phyloP scores from a whole-genome alignment of 2,329 filamentous ascomycete genomes.

The Exophiala calicioides region DNA sequence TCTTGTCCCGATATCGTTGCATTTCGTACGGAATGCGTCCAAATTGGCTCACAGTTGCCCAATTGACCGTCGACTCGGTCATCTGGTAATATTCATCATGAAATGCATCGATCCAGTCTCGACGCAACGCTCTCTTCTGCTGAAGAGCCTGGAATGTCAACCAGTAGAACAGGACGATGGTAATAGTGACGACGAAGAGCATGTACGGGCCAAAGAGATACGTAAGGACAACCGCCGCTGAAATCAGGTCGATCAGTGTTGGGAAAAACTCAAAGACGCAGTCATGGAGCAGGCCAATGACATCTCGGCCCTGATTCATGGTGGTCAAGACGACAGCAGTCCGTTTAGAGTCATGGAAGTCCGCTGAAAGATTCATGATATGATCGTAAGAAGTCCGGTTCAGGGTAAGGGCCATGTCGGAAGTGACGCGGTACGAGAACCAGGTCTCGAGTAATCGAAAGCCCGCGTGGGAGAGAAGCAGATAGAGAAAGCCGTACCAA shows the following conservation, averaged over 20 bases:
- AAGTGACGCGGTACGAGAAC: slow-evolving; percentile 57
- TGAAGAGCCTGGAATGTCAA: slow-evolving; percentile 44
- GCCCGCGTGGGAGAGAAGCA: slow-evolving; percentile 55
- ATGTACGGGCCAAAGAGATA: slow-evolving; percentile 64
- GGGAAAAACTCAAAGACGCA: slow-evolving; percentile 62
- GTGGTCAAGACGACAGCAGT: slow-evolving; percentile 66
- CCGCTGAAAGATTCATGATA: slow-evolving; percentile 68
- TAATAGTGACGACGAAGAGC: slow-evolving; percentile 51
- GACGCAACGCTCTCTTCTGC: slow-evolving; percentile 43
- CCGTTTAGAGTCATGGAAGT: slow-evolving; percentile 68
- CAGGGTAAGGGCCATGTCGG: slow-evolving; percentile 60
- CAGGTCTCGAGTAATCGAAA: slow-evolving; percentile 53
- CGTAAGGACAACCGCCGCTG: slow-evolving; percentile 60
- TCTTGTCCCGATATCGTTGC: slow-evolving; percentile 46
- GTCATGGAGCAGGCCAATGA: slow-evolving; percentile 62
- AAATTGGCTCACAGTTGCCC: slow-evolving; percentile 61
- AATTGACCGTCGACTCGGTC: slow-evolving; percentile 61
- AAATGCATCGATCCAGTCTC: slow-evolving; percentile 43
- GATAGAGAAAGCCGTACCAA: slow-evolving; percentile 52
- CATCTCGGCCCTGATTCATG: slow-evolving; percentile 62
- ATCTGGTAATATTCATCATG: slow-evolving; percentile 56
- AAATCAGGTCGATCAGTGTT: slow-evolving; percentile 62
- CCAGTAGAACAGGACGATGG: slow-evolving; percentile 55
- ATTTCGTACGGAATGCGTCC: slow-evolving; percentile 59
- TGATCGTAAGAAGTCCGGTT: slow-evolving; percentile 65